Conservation (phyloP, 2,329 filamentous ascomycete genomes). For the Pseudocercospora pini-densiflorae region DNA sequence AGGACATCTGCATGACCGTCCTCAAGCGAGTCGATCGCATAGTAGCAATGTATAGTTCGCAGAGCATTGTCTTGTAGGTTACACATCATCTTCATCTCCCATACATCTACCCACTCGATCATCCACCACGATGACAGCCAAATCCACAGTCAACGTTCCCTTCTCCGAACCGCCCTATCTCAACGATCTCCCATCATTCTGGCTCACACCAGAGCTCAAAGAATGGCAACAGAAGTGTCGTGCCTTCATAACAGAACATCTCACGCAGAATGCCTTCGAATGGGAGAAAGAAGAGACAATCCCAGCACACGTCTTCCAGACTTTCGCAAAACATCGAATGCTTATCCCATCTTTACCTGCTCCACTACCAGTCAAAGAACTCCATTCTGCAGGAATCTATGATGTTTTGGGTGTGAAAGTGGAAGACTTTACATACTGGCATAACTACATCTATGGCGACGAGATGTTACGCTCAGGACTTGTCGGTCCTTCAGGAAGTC, state of each 20-base stretch:
- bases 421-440: conserved; percentile 75
- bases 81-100: not conserved
- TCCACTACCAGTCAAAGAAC: conserved; percentile 69
- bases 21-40: not conserved
- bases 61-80: not conserved
- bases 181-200: conserved; percentile 70
- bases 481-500: conserved; percentile 64
- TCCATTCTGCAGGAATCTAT: conserved; percentile 67
- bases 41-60: not conserved
- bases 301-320: conserved; percentile 66
- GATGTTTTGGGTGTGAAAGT: conserved; percentile 70
- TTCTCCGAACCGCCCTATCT: conserved; percentile 77
- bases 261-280: conserved; percentile 66
- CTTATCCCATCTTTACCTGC: conserved; percentile 71
- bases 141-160: conserved; percentile 53
- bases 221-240: conserved; percentile 71
- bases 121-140: not conserved
- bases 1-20: not conserved
- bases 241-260: conserved; percentile 66
- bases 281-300: conserved; percentile 71
- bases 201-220: conserved; percentile 69
- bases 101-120: not conserved
- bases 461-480: conserved; percentile 72
- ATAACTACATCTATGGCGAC: conserved; percentile 71
- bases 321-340: conserved; percentile 70